phyloP scores from a whole-genome alignment of 2,329 filamentous ascomycete genomes.

The Aspergillus sp. region DNA sequence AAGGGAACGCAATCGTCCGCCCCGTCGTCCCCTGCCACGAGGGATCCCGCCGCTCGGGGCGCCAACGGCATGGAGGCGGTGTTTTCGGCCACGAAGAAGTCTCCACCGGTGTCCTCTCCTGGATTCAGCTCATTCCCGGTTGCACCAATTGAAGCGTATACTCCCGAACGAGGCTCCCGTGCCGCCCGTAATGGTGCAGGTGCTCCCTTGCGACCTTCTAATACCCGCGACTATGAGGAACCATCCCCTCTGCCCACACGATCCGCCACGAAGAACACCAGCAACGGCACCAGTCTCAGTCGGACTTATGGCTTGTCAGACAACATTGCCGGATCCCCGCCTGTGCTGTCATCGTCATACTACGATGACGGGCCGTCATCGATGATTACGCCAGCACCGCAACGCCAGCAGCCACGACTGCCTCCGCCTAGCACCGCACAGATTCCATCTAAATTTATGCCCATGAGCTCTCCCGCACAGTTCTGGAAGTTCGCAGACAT shows the following conservation, averaged over 20 bases:
- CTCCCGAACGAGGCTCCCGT: slow-evolving; percentile 49
- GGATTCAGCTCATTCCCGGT: slow-evolving; percentile 46
- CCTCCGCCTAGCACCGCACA: slow-evolving; percentile 53
- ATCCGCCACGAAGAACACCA: slow-evolving; percentile 30
- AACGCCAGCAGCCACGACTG: slow-evolving; percentile 50
- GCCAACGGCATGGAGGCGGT: slow-evolving; percentile 43
- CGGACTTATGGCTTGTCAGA: slow-evolving; percentile 45
- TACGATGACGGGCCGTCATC: slow-evolving; percentile 49
- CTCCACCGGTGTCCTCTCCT: slow-evolving; percentile 42
- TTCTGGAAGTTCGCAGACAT: slow-evolving; percentile 54
- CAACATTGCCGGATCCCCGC: slow-evolving; percentile 45
- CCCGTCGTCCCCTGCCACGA: slow-evolving; percentile 49
- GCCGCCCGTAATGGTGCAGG: slow-evolving; percentile 33
- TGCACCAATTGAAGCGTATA: slow-evolving; percentile 48
- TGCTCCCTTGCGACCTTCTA: slow-evolving; percentile 32
- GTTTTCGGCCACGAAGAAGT: slow-evolving; percentile 42
- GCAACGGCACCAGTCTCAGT: slow-evolving; percentile 30
- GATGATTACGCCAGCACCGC: slow-evolving; percentile 52
- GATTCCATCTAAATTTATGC: slow-evolving; percentile 54
- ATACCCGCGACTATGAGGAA: slow-evolving; percentile 42
- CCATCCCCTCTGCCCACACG: slow-evolving; percentile 45
- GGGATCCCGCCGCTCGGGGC: slow-evolving; percentile 43
- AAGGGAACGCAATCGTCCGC: slow-evolving; percentile 48
- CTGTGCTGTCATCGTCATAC: slow-evolving; percentile 51
- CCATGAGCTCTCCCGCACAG: slow-evolving; percentile 52